Evolutionary conservation across 2,329 filamentous ascomycete species (phyloP), one percentile per base, ranked within the genome.

Genomic region (Monascus ruber): DNA sequence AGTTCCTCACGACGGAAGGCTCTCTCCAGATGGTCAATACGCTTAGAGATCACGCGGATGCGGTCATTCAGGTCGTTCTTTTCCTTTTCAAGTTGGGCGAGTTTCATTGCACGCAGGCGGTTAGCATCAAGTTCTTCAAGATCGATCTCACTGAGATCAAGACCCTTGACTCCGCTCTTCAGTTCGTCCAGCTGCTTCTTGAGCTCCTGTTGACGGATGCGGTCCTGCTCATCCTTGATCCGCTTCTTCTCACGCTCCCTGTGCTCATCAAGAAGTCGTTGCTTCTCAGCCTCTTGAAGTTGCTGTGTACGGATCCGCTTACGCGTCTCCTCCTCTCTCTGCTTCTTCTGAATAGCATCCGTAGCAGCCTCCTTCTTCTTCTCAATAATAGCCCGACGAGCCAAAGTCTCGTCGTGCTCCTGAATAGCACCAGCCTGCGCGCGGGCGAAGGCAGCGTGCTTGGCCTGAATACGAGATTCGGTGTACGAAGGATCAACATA

Each of bases 311-410:
- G 83, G 43, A 89, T 74, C 48, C 83, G 79, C 71, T 91, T 94
- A 64, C 83, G 81, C 48, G 82, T 83, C 42, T 91, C 87, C 59
- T 89, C 88, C 66, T 96, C 91, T 58, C 87, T 87, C 62, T 95
- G 88, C 62, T 84, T 86, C 60, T 81, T 81, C 45, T 91, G 86
- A 51, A 88, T 78, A 34, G 86, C 77, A 62, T 89, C 87, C 7
- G 85, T 85, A n/a, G 86, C 87, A 48, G 86, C 84, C 59, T 95
- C 88, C 72, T 96, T 96, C 69, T 89, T 89, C 74, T 93, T 93
- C 60, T 94, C 83, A 52, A 98, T 98, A 50, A 94, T 66, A 4
- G 88, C 83, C 62, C 93, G 89, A 52, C 91, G 83, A 42, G 82
- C 80, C 36, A 98, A 73, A 33, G 81, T 85, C 29, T 89, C 85